phyloP scores from a whole-genome alignment of 1,284 basidiomycete species.

The Cryptococcus hybrid region DNA sequence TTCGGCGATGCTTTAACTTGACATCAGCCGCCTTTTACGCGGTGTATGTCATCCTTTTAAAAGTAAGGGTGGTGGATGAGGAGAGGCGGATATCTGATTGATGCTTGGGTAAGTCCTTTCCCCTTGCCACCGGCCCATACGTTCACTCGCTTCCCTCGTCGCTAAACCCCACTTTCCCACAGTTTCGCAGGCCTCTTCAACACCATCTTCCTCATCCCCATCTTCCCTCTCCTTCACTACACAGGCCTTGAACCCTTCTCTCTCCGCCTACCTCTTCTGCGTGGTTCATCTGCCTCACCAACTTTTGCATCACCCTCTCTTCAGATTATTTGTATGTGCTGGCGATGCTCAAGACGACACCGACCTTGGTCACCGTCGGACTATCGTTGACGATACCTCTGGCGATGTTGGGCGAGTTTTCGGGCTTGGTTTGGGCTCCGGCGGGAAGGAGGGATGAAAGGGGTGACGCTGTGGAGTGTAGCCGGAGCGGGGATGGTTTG shows the following conservation, averaged over 20 bases:
- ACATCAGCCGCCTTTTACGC: conserved; percentile 85
- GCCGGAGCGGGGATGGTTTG: conserved; percentile 59
- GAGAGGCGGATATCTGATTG: conserved; percentile 87
- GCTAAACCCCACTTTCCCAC: too few species aligned
- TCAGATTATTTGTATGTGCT: conserved; percentile 82
- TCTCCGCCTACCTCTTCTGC: conserved; percentile 60
- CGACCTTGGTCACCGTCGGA: conserved; percentile 51
- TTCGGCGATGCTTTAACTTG: conserved; percentile 42
- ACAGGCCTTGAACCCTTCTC: conserved; percentile 73
- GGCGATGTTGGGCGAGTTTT: conserved; percentile 47
- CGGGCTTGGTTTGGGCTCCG: conserved; percentile 16
- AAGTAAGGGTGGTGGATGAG: conserved; percentile 78
- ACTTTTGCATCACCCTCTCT: conserved; percentile 81
- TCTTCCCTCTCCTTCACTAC: conserved; percentile 76
- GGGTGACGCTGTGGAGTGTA: background rate
- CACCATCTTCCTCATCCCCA: conserved; percentile 74
- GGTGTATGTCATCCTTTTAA: conserved; percentile 87
- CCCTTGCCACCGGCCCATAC: background rate
- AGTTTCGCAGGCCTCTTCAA: conserved; percentile 93
- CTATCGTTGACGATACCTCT: conserved; percentile 49
- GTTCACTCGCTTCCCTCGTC: too few species aligned
- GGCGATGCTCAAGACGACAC: conserved; percentile 97
- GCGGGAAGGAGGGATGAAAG: background rate
- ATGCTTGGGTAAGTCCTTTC: conserved; percentile 67
- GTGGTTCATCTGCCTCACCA: conserved; percentile 68